Conservation (phyloP, 768 basidiomycete species). For the Lentinus tigrinus region DNA sequence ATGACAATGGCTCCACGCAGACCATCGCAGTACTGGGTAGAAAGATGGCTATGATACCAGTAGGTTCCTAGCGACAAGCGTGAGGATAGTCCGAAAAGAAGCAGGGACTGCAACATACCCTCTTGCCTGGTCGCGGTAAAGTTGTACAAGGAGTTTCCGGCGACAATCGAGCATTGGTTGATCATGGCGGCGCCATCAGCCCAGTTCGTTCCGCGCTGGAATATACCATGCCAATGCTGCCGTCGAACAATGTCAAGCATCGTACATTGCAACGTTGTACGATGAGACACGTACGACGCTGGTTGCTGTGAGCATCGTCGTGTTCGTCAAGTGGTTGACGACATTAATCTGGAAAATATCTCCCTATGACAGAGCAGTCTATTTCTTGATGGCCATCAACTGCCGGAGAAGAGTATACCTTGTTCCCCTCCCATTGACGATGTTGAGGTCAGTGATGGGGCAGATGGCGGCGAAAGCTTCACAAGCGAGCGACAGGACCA, state of each 20-base stretch:
- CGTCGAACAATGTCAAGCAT: neutral
- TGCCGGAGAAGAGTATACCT: neutral
- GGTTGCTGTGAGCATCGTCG: constrained; percentile 33
- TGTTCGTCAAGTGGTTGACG: constrained; percentile 30
- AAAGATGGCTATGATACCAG: constrained; percentile 44
- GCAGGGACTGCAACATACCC: constrained; percentile 2
- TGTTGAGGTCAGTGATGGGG: constrained; percentile 21
- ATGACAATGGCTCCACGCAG: constrained; percentile 36
- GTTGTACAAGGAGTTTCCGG: constrained; percentile 40
- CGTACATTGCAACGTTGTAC: too few relatives aligned
- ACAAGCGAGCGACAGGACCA: too few relatives aligned
- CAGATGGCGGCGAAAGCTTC: constrained; percentile 18
- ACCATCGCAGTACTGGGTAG: constrained; percentile 41
- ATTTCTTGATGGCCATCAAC: too few relatives aligned
- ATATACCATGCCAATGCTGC: constrained; percentile 46
- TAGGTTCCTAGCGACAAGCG: constrained; percentile 20
- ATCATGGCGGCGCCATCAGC: constrained; percentile 48
- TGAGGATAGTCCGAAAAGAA: neutral
- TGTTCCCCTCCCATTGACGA: constrained; percentile 11
- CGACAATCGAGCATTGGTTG: constrained; percentile 34
- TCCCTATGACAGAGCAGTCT: constrained; percentile 19
- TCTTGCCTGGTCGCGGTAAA: constrained; percentile 28
- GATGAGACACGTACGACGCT: constrained; percentile 31
- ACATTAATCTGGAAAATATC: constrained; percentile 37
- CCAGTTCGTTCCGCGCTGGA: constrained; percentile 40